Conservation (phyloP, 371 early-diverging fungal genomes). For the Rhizopus delemar region DNA sequence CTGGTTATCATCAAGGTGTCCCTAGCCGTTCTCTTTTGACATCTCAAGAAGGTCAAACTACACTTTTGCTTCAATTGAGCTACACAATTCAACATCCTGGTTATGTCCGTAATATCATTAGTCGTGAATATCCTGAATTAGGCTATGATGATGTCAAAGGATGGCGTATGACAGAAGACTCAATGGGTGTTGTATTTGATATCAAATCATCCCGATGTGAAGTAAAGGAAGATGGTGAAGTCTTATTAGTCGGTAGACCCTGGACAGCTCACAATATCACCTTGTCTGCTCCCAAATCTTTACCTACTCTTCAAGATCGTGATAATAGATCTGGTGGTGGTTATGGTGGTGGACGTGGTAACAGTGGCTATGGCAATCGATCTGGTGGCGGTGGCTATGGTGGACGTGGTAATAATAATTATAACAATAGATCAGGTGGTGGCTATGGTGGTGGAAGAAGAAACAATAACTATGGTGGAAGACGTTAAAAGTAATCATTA, state of each 20-base stretch:
- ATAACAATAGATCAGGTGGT: constrained; percentile 11
- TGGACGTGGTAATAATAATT: constrained; percentile 15
- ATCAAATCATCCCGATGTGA: constrained; percentile 68
- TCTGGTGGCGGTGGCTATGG: constrained; percentile 24
- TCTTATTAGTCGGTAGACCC: constrained; percentile 51
- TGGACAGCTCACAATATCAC: constrained; percentile 70
- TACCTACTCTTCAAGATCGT: constrained; percentile 82
- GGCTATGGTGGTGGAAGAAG: constrained; percentile 19
- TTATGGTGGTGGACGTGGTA: constrained; percentile 30
- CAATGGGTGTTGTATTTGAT: constrained; percentile 82
- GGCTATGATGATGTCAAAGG: constrained; percentile 65
- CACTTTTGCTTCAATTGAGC: constrained; percentile 67
- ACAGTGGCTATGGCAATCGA: constrained; percentile 27
- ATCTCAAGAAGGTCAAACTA: constrained; percentile 78
- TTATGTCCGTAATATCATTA: constrained; percentile 77
- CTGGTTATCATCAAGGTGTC: constrained; percentile 82
- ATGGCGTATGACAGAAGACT: constrained; percentile 84
- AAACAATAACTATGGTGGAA: constrained; percentile 18
- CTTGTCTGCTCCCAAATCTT: constrained; percentile 63
- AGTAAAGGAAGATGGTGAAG: constrained; percentile 41
- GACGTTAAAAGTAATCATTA: constrained; percentile 12
- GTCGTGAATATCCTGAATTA: constrained; percentile 69
- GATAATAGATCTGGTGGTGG: constrained; percentile 37
- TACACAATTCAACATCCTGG: constrained; percentile 74
- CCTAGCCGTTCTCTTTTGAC: constrained; percentile 79